These are phyloP conservation scores for Naganishia sp. DNA, from an alignment of 1,284 basidiomycete genomes.

Conservation along the genomic window DNA sequence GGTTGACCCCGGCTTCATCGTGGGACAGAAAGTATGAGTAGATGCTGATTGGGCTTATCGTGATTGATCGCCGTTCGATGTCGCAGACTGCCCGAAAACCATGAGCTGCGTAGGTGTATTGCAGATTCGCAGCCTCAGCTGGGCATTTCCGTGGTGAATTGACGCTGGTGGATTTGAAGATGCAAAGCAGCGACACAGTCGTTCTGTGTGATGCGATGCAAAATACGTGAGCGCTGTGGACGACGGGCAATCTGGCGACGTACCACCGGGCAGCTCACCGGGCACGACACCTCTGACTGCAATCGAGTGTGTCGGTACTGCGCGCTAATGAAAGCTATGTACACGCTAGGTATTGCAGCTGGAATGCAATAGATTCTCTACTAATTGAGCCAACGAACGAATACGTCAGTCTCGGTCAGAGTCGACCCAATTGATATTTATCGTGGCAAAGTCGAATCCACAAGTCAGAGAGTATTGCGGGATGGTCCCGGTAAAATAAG, in stretches of 20 bases:
- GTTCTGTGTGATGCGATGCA: too few species aligned
- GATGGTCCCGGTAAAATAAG: too few species aligned
- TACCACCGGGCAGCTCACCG: not conserved
- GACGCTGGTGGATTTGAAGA: not conserved
- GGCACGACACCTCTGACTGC: too few species aligned
- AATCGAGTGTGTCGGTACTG: not conserved
- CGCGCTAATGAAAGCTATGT: too few species aligned
- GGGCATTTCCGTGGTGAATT: not conserved
- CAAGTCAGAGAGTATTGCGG: too few species aligned
- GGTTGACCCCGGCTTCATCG: conserved; percentile 11
- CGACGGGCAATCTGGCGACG: not conserved
- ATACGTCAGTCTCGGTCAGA: too few species aligned
- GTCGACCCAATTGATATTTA: too few species aligned
- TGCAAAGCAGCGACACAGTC: not conserved
- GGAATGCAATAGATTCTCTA: not conserved
- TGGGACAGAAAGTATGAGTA: not conserved
- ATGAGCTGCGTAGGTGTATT: not conserved
- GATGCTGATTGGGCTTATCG: not conserved
- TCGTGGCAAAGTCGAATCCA: too few species aligned
- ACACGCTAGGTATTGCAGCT: not conserved
- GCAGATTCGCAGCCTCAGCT: conserved; percentile 3
- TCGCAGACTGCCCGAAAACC: not conserved
- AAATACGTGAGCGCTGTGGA: too few species aligned
- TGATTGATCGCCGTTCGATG: not conserved
- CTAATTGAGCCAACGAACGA: too few species aligned